Evolutionary conservation across 768 basidiomycete genomes (phyloP).

Genomic region (Tylopilus sp.): DNA sequence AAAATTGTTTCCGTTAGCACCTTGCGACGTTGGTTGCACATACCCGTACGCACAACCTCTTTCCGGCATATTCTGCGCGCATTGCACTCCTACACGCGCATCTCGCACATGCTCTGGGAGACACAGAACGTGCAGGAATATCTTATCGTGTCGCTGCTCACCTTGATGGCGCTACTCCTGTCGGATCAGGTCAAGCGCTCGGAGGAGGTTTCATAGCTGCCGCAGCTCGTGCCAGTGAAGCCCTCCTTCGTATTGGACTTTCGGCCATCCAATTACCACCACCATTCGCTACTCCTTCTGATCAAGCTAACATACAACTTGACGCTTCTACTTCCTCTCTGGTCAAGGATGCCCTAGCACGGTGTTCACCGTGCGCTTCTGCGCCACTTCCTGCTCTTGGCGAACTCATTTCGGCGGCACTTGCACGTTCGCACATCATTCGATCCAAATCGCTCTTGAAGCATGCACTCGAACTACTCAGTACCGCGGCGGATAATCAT

Average conservation of each 20-base stretch:
- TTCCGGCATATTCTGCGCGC: slow-evolving; percentile 52
- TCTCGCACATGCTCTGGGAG: slow-evolving; percentile 64
- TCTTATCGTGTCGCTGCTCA: slow-evolving; percentile 64
- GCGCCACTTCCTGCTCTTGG: slow-evolving; percentile 15
- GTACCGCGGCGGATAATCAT: slow-evolving; percentile 63
- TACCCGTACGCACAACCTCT: slow-evolving; percentile 56
- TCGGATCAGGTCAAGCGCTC: slow-evolving; percentile 16
- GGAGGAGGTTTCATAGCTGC: slow-evolving; percentile 41
- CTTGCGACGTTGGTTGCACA: slow-evolving; percentile 56
- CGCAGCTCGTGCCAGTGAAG: slow-evolving; percentile 51
- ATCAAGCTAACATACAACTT: slow-evolving; percentile 10
- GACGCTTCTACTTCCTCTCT: slow-evolving; percentile 17
- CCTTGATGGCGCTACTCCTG: slow-evolving; percentile 36
- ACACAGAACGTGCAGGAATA: slow-evolving; percentile 48
- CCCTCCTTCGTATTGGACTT: slow-evolving; percentile 49
- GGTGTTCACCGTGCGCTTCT: slow-evolving; percentile 22
- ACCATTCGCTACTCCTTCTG: background rate
- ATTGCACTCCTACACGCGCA: slow-evolving; percentile 70
- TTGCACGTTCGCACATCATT: slow-evolving; percentile 24
- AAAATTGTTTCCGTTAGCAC: slow-evolving; percentile 18
- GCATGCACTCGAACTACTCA: slow-evolving; percentile 55
- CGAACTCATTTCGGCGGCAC: slow-evolving; percentile 17
- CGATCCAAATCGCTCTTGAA: slow-evolving; percentile 45
- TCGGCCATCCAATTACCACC: slow-evolving; percentile 5
- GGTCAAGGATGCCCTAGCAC: slow-evolving; percentile 26